Evolutionary conservation across 257 asterid species (phyloP).

Genomic region (Hygrophila difformis): DNA sequence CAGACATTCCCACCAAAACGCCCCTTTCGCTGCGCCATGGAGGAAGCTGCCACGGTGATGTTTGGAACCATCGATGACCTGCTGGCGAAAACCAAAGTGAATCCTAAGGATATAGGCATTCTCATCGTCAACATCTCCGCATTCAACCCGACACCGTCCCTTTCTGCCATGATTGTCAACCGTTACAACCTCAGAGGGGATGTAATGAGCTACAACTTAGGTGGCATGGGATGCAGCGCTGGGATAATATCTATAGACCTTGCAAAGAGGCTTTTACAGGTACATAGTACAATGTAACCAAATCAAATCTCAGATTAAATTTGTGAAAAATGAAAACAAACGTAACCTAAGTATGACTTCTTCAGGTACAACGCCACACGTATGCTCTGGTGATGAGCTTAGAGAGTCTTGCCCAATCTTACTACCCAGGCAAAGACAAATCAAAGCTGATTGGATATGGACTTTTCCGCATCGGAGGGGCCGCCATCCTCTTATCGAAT

Average conservation of each 20-base stretch:
- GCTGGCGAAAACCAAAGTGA: constrained; percentile 36
- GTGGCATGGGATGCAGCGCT: constrained; percentile 73
- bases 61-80: constrained; percentile 52
- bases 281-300: too few species aligned
- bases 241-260: constrained; percentile 56
- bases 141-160: constrained; percentile 54
- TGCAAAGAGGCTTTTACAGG: constrained; percentile 54
- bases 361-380: constrained; percentile 14
- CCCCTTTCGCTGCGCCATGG: constrained; percentile 36
- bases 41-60: constrained; percentile 48
- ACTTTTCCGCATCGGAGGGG: constrained; percentile 28
- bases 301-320: too few species aligned
- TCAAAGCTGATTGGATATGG: constrained; percentile 27
- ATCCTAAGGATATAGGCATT: constrained; percentile 50
- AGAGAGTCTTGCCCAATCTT: constrained; percentile 20
- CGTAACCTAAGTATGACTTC: too few species aligned
- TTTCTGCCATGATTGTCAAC: constrained; percentile 56
- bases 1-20: constrained; percentile 30
- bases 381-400: constrained; percentile 23
- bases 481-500: constrained; percentile 30
- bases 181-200: constrained; percentile 54
- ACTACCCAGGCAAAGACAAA: constrained; percentile 19
- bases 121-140: constrained; percentile 52
- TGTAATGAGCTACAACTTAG: constrained; percentile 47
- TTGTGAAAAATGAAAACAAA: too few species aligned